Conservation (phyloP, 768 basidiomycete genomes). For the Cantharellus anzutake region DNA sequence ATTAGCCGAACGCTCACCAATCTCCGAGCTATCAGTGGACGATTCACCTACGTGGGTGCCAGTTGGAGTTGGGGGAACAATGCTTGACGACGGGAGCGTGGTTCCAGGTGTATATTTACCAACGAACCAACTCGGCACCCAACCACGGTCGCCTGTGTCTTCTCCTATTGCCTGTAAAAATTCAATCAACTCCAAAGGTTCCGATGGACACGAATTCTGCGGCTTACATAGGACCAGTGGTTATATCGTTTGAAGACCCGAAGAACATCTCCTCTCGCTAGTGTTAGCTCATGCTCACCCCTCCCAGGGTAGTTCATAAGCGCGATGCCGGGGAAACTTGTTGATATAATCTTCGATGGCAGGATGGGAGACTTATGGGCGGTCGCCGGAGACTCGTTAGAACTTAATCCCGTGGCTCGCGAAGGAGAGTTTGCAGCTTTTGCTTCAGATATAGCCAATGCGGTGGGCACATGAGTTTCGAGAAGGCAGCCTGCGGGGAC, state of each 20-base stretch:
- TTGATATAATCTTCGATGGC: conserved; percentile 84
- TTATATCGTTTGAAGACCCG: conserved; percentile 96
- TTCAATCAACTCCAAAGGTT: conserved; percentile 9
- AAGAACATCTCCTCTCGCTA: conserved; percentile 73
- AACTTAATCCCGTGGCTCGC: neutral
- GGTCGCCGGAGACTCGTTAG: conserved; percentile 11
- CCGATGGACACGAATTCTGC: conserved; percentile 8
- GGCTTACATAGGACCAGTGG: conserved; percentile 81
- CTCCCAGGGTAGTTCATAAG: conserved; percentile 94
- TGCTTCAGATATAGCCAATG: conserved; percentile 70
- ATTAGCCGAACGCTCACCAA: neutral
- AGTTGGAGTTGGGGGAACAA: neutral
- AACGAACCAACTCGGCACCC: conserved; percentile 94
- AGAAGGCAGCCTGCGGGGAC: conserved; percentile 94
- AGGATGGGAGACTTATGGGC: conserved; percentile 59
- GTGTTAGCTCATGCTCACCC: conserved; percentile 78
- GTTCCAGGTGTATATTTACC: conserved; percentile 31
- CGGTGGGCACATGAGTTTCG: conserved; percentile 82
- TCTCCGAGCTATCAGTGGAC: neutral
- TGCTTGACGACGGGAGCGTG: neutral
- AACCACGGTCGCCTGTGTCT: conserved; percentile 81
- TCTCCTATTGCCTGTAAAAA: conserved; percentile 68
- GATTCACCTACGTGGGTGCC: neutral
- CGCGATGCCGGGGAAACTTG: conserved; percentile 89
- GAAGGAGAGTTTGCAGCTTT: neutral